phyloP scores from a whole-genome alignment of 495 filamentous ascomycete genomes.

The Penicillium steckii region DNA sequence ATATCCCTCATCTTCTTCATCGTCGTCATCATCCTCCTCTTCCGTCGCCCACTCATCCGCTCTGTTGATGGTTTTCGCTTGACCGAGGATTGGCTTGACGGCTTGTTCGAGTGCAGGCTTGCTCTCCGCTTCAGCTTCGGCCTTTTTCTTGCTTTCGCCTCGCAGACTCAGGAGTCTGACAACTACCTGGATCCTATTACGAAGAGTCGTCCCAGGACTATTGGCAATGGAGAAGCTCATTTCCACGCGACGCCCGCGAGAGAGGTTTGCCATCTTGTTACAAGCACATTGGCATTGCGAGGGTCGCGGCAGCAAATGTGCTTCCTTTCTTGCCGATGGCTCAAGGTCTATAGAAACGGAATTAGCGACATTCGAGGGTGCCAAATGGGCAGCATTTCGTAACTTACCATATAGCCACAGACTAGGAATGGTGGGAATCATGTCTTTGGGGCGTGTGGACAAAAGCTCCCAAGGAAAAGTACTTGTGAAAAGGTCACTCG shows the following conservation, averaged over 20 bases:
- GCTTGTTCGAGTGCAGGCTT: constrained; percentile 1
- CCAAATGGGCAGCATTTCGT: too few species aligned
- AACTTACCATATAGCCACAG: too few species aligned
- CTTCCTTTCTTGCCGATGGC: background rate
- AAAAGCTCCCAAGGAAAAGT: background rate
- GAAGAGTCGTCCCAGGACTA: constrained; percentile 3
- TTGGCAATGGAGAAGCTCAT: background rate
- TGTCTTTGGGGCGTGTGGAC: too few species aligned
- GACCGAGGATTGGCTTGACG: background rate
- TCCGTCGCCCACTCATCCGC: background rate
- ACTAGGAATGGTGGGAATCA: too few species aligned
- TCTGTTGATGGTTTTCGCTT: background rate
- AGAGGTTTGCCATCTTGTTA: constrained; percentile 1
- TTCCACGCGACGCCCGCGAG: background rate
- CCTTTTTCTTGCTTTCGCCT: constrained; percentile 1
- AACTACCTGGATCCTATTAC: constrained; percentile 12
- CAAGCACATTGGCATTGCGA: constrained; percentile 3
- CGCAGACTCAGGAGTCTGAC: constrained; percentile 15
- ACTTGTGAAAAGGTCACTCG: background rate
- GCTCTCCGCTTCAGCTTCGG: background rate
- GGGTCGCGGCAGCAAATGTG: background rate
- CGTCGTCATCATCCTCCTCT: background rate
- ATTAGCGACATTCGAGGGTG: too few species aligned
- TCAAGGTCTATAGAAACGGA: background rate
- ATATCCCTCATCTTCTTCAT: background rate